phyloP scores from a whole-genome alignment of 305 asterid genomes.

The Fraxinus dipetala region DNA sequence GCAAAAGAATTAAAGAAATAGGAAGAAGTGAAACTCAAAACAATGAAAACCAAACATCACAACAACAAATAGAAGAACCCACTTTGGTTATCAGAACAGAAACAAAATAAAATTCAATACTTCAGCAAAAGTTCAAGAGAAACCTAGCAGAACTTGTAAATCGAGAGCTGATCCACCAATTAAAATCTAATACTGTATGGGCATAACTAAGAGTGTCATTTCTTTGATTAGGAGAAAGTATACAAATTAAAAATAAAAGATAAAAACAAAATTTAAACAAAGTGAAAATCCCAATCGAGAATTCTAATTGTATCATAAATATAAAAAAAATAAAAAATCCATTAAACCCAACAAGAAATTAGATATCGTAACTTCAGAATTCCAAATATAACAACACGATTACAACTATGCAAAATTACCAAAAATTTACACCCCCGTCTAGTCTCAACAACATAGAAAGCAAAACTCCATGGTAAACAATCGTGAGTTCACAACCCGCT shows the following conservation, averaged over 20 bases:
- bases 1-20: not conserved
- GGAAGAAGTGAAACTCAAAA: not conserved
- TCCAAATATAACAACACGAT: slow-evolving; percentile 14
- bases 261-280: not conserved
- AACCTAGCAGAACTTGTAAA: slow-evolving; percentile 2
- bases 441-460: not conserved
- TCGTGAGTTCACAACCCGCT: slow-evolving; percentile 31
- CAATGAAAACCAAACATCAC: not conserved
- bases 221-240: not conserved
- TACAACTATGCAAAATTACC: not conserved
- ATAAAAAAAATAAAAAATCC: slow-evolving; percentile 3
- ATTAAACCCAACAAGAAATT: not conserved
- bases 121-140: not conserved
- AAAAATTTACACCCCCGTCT: not conserved
- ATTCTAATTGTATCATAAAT: not conserved
- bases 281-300: slow-evolving; percentile 10
- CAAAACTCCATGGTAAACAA: not conserved
- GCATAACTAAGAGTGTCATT: not conserved
- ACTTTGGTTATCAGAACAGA: not conserved
- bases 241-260: not conserved
- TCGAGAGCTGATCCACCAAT: not conserved
- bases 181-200: not conserved
- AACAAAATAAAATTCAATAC: not conserved
- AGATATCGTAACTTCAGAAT: slow-evolving; percentile 15
- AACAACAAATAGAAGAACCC: not conserved